A percentile compares a stretch with the other conserved stretches of the same genome.
These are phyloP conservation scores for Nidula microcarpa DNA, from an alignment of 768 basidiomycete genomes.

Conservation along the genomic window DNA sequence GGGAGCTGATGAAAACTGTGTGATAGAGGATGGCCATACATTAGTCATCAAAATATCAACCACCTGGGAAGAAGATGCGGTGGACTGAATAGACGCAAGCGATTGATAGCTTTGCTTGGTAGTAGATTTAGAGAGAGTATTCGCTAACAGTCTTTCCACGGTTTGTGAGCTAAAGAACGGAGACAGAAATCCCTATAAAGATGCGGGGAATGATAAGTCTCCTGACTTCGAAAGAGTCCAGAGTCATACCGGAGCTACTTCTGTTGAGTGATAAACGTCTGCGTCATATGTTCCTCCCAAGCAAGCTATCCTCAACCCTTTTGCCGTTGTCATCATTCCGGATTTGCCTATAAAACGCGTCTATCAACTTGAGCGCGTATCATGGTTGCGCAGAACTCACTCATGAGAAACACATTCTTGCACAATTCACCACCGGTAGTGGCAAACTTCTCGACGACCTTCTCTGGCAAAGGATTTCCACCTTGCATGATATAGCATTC, in stretches of 20 bases:
- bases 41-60: slow-evolving; percentile 83
- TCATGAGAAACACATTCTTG: slow-evolving; percentile 80
- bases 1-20: slow-evolving; percentile 54
- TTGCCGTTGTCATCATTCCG: slow-evolving; percentile 71
- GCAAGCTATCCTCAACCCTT: slow-evolving; percentile 82
- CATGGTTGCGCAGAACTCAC: slow-evolving; percentile 41
- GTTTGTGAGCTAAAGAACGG: slow-evolving; percentile 73
- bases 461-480: slow-evolving; percentile 65
- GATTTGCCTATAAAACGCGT: slow-evolving; percentile 63
- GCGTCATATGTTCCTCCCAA: slow-evolving; percentile 76
- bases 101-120: slow-evolving; percentile 52
- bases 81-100: slow-evolving; percentile 64
- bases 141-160: slow-evolving; percentile 68
- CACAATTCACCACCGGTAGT: slow-evolving; percentile 77
- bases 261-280: slow-evolving; percentile 53
- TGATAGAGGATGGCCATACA: slow-evolving; percentile 67
- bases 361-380: not conserved
- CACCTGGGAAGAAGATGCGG: slow-evolving; percentile 57
- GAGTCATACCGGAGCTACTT: slow-evolving; percentile 58
- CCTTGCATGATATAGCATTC: slow-evolving; percentile 95
- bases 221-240: not conserved
- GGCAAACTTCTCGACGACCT: slow-evolving; percentile 72
- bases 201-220: slow-evolving; percentile 1
- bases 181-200: slow-evolving; percentile 64
- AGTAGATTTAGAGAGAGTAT: slow-evolving; percentile 55